Percentiles rank a stretch among this genome's conserved stretches.
Evolutionary conservation across 768 basidiomycete genomes (phyloP).

Genomic region (Trametes coccinea): DNA sequence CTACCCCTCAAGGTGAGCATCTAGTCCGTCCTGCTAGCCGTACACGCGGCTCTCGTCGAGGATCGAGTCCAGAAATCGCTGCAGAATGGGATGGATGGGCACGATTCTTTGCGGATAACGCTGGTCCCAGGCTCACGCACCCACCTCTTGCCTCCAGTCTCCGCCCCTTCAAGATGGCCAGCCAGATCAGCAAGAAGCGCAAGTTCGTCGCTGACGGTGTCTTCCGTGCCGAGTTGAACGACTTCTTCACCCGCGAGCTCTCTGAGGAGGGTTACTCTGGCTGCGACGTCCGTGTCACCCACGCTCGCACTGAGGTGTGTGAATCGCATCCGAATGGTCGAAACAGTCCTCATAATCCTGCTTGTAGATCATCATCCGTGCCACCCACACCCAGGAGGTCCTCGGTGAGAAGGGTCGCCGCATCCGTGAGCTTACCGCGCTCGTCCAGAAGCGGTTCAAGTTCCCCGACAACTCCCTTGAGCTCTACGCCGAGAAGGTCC

Average conservation of each 20-base stretch:
- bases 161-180: slow-evolving; percentile 59
- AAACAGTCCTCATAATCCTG: slow-evolving; percentile 3
- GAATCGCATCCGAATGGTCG: neutral
- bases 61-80: neutral
- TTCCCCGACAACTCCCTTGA: slow-evolving; percentile 99
- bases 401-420: slow-evolving; percentile 99
- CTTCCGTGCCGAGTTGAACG: slow-evolving; percentile 97
- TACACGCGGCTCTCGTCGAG: neutral
- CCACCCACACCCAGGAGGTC: slow-evolving; percentile 98
- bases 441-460: slow-evolving; percentile 99
- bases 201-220: slow-evolving; percentile 99
- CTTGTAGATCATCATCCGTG: slow-evolving; percentile 94
- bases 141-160: slow-evolving; percentile 1
- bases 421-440: slow-evolving; percentile 96
- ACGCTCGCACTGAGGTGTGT: slow-evolving; percentile 92
- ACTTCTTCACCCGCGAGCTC: slow-evolving; percentile 98
- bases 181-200: slow-evolving; percentile 96
- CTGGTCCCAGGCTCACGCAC: neutral
- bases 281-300: slow-evolving; percentile 99
- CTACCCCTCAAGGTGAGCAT: slow-evolving; percentile 22
- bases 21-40: neutral
- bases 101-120: slow-evolving; percentile 16
- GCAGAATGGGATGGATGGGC: slow-evolving; percentile 19
- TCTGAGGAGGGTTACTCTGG: slow-evolving; percentile 99
- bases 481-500: slow-evolving; percentile 99